Percentiles rank a stretch among this genome's conserved stretches.
Evolutionary conservation across 2,329 filamentous ascomycete species (phyloP).

Genomic region (Verticillium isaacii): DNA sequence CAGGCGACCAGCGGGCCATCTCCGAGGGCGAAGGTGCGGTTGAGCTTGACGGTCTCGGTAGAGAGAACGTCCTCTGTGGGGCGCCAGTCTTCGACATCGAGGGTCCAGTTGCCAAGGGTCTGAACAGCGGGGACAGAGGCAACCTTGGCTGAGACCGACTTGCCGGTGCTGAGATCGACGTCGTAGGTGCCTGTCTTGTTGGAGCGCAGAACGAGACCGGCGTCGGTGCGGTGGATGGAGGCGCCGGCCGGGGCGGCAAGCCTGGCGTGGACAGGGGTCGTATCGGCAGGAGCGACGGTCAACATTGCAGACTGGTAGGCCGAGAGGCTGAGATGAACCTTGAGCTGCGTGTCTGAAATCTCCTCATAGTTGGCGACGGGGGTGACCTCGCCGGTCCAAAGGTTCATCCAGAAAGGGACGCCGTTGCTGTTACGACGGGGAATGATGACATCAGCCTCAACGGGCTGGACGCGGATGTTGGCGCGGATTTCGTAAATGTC

Average conservation of each 20-base stretch:
- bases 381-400: conserved; percentile 7
- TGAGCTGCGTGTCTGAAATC: conserved; percentile 9
- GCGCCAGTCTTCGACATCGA: conserved; percentile 6
- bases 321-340: conserved; percentile 5
- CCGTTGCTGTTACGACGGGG: conserved; percentile 3
- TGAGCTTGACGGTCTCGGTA: conserved; percentile 4
- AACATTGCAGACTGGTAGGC: conserved; percentile 7
- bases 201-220: conserved; percentile 6
- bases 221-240: conserved; percentile 1
- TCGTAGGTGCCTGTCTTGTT: conserved; percentile 5
- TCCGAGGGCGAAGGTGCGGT: conserved; percentile 3
- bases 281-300: conserved; percentile 5
- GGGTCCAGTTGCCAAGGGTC: conserved; percentile 3
- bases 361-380: conserved; percentile 6
- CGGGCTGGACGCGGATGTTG: conserved; percentile 3
- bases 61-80: conserved; percentile 5
- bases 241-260: neutral
- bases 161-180: conserved; percentile 1
- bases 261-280: conserved; percentile 2
- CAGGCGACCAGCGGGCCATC: conserved; percentile 5
- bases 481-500: conserved; percentile 6
- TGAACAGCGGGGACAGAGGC: conserved; percentile 1
- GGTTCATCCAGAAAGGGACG: conserved; percentile 7
- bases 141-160: conserved; percentile 1
- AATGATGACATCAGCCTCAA: conserved; percentile 5